Evolutionary conservation across 371 early-diverging fungal genomes (phyloP).

Genomic region (Circinella umbellata): DNA sequence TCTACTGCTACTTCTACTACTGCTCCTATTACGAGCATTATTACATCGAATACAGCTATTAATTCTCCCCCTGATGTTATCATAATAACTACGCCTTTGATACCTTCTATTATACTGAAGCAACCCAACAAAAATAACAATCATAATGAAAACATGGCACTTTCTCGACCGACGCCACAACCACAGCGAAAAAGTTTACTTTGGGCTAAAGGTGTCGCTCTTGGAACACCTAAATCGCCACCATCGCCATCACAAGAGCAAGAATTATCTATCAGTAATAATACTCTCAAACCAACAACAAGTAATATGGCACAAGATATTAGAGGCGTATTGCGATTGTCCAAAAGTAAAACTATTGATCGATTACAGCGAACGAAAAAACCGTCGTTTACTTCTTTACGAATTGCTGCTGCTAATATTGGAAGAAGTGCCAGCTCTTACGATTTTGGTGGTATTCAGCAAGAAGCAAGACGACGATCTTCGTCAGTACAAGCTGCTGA

Average conservation of each 20-base stretch:
- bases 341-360: slow-evolving; percentile 22
- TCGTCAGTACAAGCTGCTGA: background rate
- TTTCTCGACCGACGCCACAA: background rate
- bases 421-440: slow-evolving; percentile 8
- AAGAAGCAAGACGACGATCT: background rate
- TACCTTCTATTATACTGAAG: no score
- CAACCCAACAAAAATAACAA: background rate
- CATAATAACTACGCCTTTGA: background rate
- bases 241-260: background rate
- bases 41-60: background rate
- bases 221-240: background rate
- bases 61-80: background rate
- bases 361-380: slow-evolving; percentile 4
- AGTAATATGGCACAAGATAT: slow-evolving; percentile 16
- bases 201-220: slow-evolving; percentile 9
- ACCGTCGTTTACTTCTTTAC: slow-evolving; percentile 1
- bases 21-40: background rate
- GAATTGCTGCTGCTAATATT: background rate
- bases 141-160: background rate
- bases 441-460: background rate
- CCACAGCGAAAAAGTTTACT: slow-evolving; percentile 11
- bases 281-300: background rate
- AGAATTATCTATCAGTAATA: background rate
- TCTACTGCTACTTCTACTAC: no score
- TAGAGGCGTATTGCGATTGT: slow-evolving; percentile 11